Evolutionary conservation across 1,284 basidiomycete species (phyloP), one percentile per base, ranked within the genome.

Genomic region (Ganoderma resinaceum): DNA sequence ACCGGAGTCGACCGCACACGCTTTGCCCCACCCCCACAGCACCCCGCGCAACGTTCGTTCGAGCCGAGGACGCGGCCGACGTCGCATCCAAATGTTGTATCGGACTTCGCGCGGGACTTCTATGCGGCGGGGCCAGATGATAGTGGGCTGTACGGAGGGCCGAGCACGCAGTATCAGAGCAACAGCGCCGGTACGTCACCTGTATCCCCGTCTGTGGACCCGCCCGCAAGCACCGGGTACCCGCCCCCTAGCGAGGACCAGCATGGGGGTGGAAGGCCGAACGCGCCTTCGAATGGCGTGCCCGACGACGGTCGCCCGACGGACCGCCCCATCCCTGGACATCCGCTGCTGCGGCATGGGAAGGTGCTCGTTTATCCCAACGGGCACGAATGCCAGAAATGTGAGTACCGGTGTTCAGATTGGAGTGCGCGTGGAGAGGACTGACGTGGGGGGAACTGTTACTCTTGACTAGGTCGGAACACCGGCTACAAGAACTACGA

Each of bases 401-500:
- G 78, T 80, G 61, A 62, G 76, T 72, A 40, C 37, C 46, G 29
- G n/a, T 65, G 26, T 33, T 4, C 18, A 20, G 31, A 12, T 26
- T 26, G 11, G 46, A 23, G 46, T 4, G 23, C 9, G 23, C 8
- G 14, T 29, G n/a, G n/a, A 43, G 52, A 11, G n/a, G 65, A 20
- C 53, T 72, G 20, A 40, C 52, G 14, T 6, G 49, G 53, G n/a
- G n/a, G n/a, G n/a, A n/a, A 23, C 65, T 40, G n/a, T 29, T 12
- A 9, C 35, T 5, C 4, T 23, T 31, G n/a, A 46, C 40, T 66
- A 94, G 92, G 92, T 75, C 81, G 83, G 49, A 93, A 93, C 76
- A 88, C 86, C 0, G 92, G 92, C 2, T 94, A 90, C 79, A 91
- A 91, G 78, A 82, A 86, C 66, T 83, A 82, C 55, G 90, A 93